Conservation (phyloP, 495 filamentous ascomycete genomes). For the Talaromyces borbonicus region DNA sequence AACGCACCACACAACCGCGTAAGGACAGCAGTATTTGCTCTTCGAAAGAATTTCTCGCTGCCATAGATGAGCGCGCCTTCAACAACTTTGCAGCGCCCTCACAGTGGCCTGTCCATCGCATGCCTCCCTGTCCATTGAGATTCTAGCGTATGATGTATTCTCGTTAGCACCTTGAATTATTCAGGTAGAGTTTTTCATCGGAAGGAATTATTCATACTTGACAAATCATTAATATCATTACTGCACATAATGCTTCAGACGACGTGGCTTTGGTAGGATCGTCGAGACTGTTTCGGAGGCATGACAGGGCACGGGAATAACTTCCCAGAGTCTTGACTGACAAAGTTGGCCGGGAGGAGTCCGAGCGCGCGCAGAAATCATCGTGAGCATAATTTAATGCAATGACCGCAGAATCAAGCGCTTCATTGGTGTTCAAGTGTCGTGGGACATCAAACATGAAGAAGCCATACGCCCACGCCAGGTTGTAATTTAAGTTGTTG, state of each 20-base stretch:
- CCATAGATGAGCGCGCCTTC: conserved; percentile 22
- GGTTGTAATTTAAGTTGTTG: conserved; percentile 32
- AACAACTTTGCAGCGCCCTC: conserved; percentile 33
- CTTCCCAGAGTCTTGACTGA: conserved; percentile 22
- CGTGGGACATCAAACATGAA: conserved; percentile 29
- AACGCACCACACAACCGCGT: conserved; percentile 29
- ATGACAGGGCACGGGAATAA: conserved; percentile 26
- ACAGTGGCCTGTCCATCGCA: conserved; percentile 24
- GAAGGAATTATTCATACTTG: conserved; percentile 14
- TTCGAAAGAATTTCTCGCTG: conserved; percentile 29
- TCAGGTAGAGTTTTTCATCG: not conserved
- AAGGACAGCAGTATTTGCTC: conserved; percentile 25
- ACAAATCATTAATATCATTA: conserved; percentile 32
- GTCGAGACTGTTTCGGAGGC: conserved; percentile 26
- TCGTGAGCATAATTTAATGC: conserved; percentile 25
- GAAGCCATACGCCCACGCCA: conserved; percentile 31
- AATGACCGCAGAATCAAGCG: conserved; percentile 30
- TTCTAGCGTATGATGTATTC: conserved; percentile 14
- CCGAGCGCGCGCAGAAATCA: conserved; percentile 15
- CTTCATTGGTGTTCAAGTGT: conserved; percentile 31
- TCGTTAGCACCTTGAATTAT: not conserved
- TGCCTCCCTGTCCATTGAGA: conserved; percentile 13
- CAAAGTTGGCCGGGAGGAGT: no score
- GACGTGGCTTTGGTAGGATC: conserved; percentile 25
- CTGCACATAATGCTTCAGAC: conserved; percentile 34